Conservation (phyloP, 208 protist genomes). For the Hexamita inflata region DNA sequence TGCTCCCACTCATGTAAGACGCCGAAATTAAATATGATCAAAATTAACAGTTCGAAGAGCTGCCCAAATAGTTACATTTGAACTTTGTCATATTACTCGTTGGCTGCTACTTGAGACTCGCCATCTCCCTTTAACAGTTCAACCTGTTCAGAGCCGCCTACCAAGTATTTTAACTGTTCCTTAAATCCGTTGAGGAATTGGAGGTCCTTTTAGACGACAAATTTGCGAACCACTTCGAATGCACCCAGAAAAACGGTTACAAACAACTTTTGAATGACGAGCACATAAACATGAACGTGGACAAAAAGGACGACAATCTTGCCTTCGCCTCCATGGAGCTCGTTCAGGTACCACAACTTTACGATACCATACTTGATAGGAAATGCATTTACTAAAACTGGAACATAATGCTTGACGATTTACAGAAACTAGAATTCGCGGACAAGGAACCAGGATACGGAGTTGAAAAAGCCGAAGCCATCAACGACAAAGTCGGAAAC, state of each 20-base stretch:
- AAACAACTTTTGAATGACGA: neutral
- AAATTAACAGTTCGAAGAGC: neutral
- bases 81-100: neutral
- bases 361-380: neutral
- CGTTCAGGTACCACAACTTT: neutral
- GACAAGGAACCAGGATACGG: too few relatives aligned
- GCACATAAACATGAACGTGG: neutral
- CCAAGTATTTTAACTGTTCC: neutral
- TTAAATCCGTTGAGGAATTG: neutral
- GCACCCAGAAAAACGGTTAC: neutral
- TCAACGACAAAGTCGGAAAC: neutral
- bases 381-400: neutral
- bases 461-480: too few relatives aligned
- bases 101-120: neutral
- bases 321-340: neutral
- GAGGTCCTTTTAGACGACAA: neutral
- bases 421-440: neutral
- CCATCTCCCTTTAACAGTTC: neutral
- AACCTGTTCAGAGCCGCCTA: neutral
- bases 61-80: neutral
- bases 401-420: neutral
- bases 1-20: neutral
- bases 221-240: neutral
- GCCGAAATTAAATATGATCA: neutral
- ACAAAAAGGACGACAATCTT: neutral